phyloP scores from a whole-genome alignment of 768 basidiomycete genomes.

The Mrakia gelida region DNA sequence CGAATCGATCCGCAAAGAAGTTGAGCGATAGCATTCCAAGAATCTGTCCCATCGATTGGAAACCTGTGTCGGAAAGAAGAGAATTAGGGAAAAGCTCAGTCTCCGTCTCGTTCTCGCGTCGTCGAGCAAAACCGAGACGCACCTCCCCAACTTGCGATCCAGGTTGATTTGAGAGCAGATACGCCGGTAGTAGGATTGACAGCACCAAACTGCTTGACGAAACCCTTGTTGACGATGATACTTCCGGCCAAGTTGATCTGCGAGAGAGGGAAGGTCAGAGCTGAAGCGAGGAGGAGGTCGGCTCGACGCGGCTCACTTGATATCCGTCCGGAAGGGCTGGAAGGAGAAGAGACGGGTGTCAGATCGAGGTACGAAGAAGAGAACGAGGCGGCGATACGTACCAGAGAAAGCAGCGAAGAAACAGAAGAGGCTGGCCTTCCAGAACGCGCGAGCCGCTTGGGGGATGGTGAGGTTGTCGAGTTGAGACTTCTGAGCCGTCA shows the following conservation, averaged over 20 bases:
- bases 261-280: background rate
- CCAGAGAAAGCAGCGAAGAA: constrained; percentile 33
- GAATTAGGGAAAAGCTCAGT: background rate
- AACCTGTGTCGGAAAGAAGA: constrained; percentile 1
- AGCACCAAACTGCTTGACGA: constrained; percentile 4
- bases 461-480: constrained; percentile 31
- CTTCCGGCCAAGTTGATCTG: constrained; percentile 3
- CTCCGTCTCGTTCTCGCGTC: background rate
- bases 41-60: constrained; percentile 36
- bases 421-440: constrained; percentile 31
- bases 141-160: constrained; percentile 29
- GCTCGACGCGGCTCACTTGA: background rate
- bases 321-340: constrained; percentile 34
- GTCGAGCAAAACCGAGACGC: no score
- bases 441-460: constrained; percentile 28
- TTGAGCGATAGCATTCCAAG: constrained; percentile 36
- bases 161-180: constrained; percentile 20
- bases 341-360: no score
- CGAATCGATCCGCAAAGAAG: constrained; percentile 34
- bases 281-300: background rate
- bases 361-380: no score
- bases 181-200: background rate
- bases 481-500: constrained; percentile 27
- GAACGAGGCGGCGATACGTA: no score
- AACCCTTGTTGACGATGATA: constrained; percentile 13